Base-by-base conservation (phyloP, 139 green algal species). In the Ulvella scutata region DNA sequence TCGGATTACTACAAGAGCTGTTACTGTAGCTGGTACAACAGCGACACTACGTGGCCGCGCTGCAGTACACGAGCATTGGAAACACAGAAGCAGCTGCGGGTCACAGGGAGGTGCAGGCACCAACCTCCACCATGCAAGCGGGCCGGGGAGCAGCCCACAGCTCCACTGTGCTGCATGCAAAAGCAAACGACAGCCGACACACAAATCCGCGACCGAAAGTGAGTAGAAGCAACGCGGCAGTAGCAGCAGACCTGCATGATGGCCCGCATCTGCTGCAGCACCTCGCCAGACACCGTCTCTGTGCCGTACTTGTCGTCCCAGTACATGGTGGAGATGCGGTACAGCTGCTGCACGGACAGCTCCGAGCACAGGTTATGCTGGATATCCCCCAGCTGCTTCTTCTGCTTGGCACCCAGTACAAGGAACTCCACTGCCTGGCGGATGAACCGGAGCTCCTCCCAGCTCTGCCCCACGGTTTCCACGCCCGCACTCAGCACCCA, bases 291-390 rank as follows among this genome's bases (percentile, higher is more conserved):
- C 38, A 99, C 95, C 10, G 91, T 98, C 82, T 99, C 94, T 3
- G 95, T 99, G 80, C 90, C 91, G 84, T 97, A 99, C 78, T 90
- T 91, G 80, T 84, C 81, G 72, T 87, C 79, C 86, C 86, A 90
- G 86, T 97, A 97, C 95, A 99, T 99, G 67, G 94, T 99, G 79
- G 77, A 90, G 80, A 99, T 98, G 79, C 95, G 91, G 90, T 99
- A 99, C 61, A 99, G 87, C 88, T 99, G 94, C 85, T 99, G 95
- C 44, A 99, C 89, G 61, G 76, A 87, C 38, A 98, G 89, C 39
- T 90, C 84, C 1, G 91, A 88, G 87, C 95, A 99, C 81, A 99
- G 85, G 81, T 99, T 95, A 59, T 84, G 80, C 4, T 88, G 97
- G 83, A 99, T 98, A 83, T 99, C 94, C 38, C 94, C 83, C 73